Evolutionary conservation across 2,329 filamentous ascomycete genomes (phyloP).

Genomic region (Aspergillus sp.): DNA sequence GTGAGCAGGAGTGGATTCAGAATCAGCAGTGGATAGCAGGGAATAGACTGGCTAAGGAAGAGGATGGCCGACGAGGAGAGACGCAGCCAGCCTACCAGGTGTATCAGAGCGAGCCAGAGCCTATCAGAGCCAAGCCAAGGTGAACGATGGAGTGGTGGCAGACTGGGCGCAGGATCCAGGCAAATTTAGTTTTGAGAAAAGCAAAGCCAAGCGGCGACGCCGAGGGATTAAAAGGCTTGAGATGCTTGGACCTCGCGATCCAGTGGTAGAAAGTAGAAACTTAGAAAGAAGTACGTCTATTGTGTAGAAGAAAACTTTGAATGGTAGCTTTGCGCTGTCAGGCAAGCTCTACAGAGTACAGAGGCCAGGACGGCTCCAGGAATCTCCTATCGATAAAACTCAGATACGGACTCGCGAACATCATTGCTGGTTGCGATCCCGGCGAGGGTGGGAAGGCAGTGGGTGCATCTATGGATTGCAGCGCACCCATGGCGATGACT

Average conservation of each 20-base stretch:
- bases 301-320: neutral
- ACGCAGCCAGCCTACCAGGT: conserved; percentile 4
- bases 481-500: neutral
- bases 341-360: neutral
- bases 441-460: neutral
- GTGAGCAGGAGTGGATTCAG: neutral
- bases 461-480: neutral
- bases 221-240: conserved; percentile 5
- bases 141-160: neutral
- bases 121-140: neutral
- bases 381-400: neutral
- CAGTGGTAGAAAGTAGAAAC: neutral
- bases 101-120: neutral
- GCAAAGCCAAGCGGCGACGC: conserved; percentile 11
- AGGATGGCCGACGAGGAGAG: neutral
- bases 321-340: neutral
- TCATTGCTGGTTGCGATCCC: neutral
- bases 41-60: conserved; percentile 6
- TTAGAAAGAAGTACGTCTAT: neutral
- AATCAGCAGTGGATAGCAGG: neutral
- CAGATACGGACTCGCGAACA: neutral
- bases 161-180: conserved; percentile 2
- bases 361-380: no score
- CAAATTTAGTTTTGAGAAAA: neutral
- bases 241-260: neutral